Base-by-base conservation (phyloP, 805 yeast genomes). In the Cyberlindnera misumaiensis region DNA sequence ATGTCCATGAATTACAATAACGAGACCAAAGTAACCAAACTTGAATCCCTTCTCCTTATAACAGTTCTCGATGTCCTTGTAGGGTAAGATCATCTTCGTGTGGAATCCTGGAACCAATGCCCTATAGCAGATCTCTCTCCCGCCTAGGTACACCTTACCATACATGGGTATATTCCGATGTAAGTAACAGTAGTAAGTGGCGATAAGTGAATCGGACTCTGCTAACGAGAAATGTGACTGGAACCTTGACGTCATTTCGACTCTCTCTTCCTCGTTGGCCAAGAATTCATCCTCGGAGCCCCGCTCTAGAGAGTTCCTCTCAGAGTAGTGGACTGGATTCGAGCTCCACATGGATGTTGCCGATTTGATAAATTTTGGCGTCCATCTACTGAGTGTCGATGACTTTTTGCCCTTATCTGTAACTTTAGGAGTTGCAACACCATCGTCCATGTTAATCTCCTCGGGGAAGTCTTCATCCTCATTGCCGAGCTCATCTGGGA, bases 81-180 rank as follows among this genome's bases (percentile, higher is more conserved):
- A 62, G 0, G 97, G 97, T 8, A 90, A 59, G 6, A 88, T 75
- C 95, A 90, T 85, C 41, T 75, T 75, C 1, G 95, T 83, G 28
- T 74, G 72, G 0, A 83, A 69, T 0, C 94, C 93, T 0, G 94
- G 94, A 4, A 86, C 52, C 28, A 86, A 64, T 28, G 95, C 80
- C 43, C 93, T 67, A 60, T 83, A 90, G 46, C 95, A 89, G n/a
- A 90, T 55, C 40, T 72, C 75, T 24, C 68, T 68, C 14, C 71
- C 64, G 0, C 95, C 85, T 11, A 90, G 49, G 56, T 87, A 87
- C 2, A 89, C 52, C 49, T 85, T 84, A 2, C 97, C 97, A 59
- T 85, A 88, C 1, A 79, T 64, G 1, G 96, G 96, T 14, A 86
- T 62, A 11, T 83, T 73, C 46, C 83, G 72, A 46, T 75, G 80